These are phyloP conservation scores for Wallacemonas collosoma DNA, from an alignment of 208 protist species.

Conservation along the genomic window DNA sequence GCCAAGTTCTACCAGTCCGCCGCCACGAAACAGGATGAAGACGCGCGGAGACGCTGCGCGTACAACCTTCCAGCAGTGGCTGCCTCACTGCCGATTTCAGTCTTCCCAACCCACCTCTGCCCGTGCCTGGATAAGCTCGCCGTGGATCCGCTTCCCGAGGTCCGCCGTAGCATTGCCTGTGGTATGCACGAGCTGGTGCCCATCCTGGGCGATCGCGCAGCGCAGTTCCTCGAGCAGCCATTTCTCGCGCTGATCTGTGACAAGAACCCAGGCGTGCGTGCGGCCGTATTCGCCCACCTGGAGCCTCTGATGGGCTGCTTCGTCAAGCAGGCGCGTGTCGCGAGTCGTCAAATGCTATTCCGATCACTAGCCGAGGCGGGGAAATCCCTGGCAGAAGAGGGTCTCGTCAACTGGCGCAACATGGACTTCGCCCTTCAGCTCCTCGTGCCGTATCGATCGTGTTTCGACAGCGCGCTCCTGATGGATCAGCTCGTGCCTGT, in stretches of 20 bases:
- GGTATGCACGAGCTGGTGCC: constrained; percentile 87
- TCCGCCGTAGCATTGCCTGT: constrained; percentile 69
- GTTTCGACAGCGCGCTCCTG: constrained; percentile 56
- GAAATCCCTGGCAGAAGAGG: constrained; percentile 37
- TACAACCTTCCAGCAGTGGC: constrained; percentile 91
- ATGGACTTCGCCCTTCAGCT: constrained; percentile 69
- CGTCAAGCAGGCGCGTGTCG: constrained; percentile 34
- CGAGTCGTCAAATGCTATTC: constrained; percentile 54
- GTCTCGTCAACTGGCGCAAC: constrained; percentile 68
- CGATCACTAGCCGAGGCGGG: constrained; percentile 44
- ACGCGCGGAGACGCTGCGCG: constrained; percentile 75
- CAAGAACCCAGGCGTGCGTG: constrained; percentile 52
- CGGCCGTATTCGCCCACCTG: constrained; percentile 58
- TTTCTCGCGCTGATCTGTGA: constrained; percentile 75
- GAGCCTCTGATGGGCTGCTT: constrained; percentile 75
- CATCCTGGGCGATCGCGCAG: constrained; percentile 68
- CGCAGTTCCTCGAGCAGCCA: constrained; percentile 54
- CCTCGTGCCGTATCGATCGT: constrained; percentile 52
- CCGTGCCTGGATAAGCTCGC: constrained; percentile 65
- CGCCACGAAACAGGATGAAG: constrained; percentile 57
- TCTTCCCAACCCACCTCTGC: constrained; percentile 70
- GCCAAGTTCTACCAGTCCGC: constrained; percentile 77
- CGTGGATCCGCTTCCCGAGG: constrained; percentile 48
- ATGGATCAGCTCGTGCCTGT: constrained; percentile 70
- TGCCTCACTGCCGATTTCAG: constrained; percentile 73